A percentile compares a stretch with the other conserved stretches of the same genome.
Evolutionary conservation across 1,284 basidiomycete species (phyloP).

Genomic region (Moniliophthora roreri): DNA sequence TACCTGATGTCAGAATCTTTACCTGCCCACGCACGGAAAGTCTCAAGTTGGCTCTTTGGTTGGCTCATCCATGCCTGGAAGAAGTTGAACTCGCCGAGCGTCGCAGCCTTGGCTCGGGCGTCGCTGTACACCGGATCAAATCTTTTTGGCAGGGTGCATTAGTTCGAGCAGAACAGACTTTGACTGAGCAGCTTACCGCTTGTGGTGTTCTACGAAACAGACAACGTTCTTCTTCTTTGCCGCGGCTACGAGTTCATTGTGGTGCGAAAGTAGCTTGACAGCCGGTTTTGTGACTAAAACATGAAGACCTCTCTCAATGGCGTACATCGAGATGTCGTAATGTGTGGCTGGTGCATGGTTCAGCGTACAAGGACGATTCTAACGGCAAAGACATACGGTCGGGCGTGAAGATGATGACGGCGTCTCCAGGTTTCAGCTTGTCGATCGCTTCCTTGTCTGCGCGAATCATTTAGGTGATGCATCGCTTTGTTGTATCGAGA

Average conservation of each 20-base stretch:
- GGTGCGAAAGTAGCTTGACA: conserved; percentile 82
- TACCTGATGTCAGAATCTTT: conserved; percentile 89
- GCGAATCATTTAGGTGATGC: conserved; percentile 5
- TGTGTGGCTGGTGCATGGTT: conserved; percentile 63
- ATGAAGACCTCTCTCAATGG: conserved; percentile 81
- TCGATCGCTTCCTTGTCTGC: conserved; percentile 87
- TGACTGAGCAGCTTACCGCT: conserved; percentile 43
- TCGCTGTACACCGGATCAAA: conserved; percentile 95
- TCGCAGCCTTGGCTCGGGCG: conserved; percentile 72
- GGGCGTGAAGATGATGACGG: conserved; percentile 87
- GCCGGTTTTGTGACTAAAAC: conserved; percentile 94
- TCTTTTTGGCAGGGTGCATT: conserved; percentile 31
- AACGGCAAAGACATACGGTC: conserved; percentile 57
- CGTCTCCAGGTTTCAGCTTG: conserved; percentile 76
- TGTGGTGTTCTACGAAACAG: conserved; percentile 91
- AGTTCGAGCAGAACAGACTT: background rate
- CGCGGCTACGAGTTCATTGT: conserved; percentile 73
- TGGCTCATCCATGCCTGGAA: conserved; percentile 93
- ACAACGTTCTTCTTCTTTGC: conserved; percentile 81
- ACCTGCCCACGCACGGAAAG: conserved; percentile 93
- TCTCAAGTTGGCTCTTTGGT: conserved; percentile 91
- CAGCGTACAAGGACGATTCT: background rate
- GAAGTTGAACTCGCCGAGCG: conserved; percentile 91
- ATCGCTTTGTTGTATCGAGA: conserved; percentile 1
- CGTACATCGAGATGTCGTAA: conserved; percentile 82